phyloP scores from a whole-genome alignment of 176 grass and related monocot genomes.

The Oryza punctata region DNA sequence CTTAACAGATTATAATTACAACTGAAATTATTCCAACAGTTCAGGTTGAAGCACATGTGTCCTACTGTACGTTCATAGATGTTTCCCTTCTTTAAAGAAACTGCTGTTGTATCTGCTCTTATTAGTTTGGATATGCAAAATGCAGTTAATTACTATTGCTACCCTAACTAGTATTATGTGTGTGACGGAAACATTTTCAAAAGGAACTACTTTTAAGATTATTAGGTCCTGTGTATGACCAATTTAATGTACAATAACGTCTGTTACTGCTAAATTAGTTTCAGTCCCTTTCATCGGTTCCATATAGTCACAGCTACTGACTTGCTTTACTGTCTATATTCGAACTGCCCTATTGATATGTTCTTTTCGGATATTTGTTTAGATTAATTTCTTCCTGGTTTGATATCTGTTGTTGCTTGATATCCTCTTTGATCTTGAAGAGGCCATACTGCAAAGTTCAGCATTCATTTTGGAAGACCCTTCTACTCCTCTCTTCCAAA shows the following conservation, averaged over 20 bases:
- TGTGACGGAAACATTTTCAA: not conserved
- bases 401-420: not conserved
- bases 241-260: no score
- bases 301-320: not conserved
- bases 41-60: not conserved
- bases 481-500: no score
- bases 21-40: not conserved
- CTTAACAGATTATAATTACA: not conserved
- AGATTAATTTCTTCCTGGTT: not conserved
- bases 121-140: not conserved
- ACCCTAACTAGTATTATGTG: not conserved
- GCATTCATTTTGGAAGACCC: no score
- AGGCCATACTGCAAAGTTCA: no score
- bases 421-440: no score
- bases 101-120: not conserved
- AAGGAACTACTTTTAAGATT: not conserved
- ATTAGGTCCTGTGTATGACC: not conserved
- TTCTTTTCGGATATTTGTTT: not conserved
- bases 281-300: not conserved
- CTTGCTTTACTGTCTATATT: not conserved
- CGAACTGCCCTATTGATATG: not conserved
- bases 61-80: not conserved
- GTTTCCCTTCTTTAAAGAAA: not conserved
- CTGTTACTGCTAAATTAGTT: not conserved
- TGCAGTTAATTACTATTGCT: not conserved